These are phyloP conservation scores for Acacia melanoxylon DNA, from an alignment of 306 rosid species.

Conservation along the genomic window DNA sequence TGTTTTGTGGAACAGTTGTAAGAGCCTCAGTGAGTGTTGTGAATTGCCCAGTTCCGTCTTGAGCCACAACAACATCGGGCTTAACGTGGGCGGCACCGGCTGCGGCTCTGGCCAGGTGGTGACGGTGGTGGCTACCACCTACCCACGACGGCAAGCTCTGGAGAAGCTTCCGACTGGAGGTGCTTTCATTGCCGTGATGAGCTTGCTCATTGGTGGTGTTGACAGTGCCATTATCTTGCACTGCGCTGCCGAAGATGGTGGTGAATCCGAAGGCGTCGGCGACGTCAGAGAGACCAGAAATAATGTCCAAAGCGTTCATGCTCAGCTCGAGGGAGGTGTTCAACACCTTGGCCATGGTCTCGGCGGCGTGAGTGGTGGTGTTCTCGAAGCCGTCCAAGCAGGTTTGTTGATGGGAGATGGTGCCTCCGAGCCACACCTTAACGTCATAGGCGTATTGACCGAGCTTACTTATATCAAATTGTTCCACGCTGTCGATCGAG, in stretches of 20 bases:
- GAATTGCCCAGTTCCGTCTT: constrained; percentile 65
- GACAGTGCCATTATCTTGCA: background rate
- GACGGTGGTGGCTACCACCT: constrained; percentile 1
- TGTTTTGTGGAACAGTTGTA: constrained; percentile 42
- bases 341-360: constrained; percentile 48
- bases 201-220: background rate
- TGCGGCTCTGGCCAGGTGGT: constrained; percentile 11
- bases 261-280: background rate
- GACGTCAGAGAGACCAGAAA: constrained; percentile 32
- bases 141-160: constrained; percentile 54
- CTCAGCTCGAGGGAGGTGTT: constrained; percentile 59
- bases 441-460: constrained; percentile 51
- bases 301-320: constrained; percentile 66
- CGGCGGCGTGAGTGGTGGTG: constrained; percentile 50
- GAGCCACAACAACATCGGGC: constrained; percentile 66
- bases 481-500: constrained; percentile 38
- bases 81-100: constrained; percentile 21
- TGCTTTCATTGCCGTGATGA: background rate
- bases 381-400: constrained; percentile 76
- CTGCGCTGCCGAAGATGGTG: too few relatives aligned
- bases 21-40: constrained; percentile 63
- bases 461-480: constrained; percentile 37
- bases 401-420: constrained; percentile 65
- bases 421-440: constrained; percentile 70
- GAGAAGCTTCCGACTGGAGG: constrained; percentile 33